phyloP scores from a whole-genome alignment of 306 rosid species.

The Medicago truncatula region MtrunA17r5.0-ANR NC_053049.1:24933001-24933500 shows the following conservation, averaged over 20 bases:
- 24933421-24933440: constrained; percentile 1
- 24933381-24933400: neutral
- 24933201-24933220: constrained; percentile 66
- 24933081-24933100: constrained; percentile 82
- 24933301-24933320: neutral
- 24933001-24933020: no score
- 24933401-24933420: neutral
- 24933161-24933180: constrained; percentile 73
- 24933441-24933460: constrained; percentile 75
- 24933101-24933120: constrained; percentile 31
- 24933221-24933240: constrained; percentile 60
- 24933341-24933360: neutral
- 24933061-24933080: constrained; percentile 81
- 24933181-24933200: constrained; percentile 71
- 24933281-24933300: constrained; percentile 18
- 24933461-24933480: constrained; percentile 92
- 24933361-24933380: neutral
- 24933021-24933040: constrained; percentile 88
- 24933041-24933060: constrained; percentile 78
- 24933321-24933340: neutral
- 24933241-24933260: constrained; percentile 38
- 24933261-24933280: constrained; percentile 35
- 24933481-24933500: constrained; percentile 97
- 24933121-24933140: constrained; percentile 29
- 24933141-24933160: constrained; percentile 36